Conservation (phyloP, 2,329 filamentous ascomycete genomes). For the Curvularia spicifera region DNA sequence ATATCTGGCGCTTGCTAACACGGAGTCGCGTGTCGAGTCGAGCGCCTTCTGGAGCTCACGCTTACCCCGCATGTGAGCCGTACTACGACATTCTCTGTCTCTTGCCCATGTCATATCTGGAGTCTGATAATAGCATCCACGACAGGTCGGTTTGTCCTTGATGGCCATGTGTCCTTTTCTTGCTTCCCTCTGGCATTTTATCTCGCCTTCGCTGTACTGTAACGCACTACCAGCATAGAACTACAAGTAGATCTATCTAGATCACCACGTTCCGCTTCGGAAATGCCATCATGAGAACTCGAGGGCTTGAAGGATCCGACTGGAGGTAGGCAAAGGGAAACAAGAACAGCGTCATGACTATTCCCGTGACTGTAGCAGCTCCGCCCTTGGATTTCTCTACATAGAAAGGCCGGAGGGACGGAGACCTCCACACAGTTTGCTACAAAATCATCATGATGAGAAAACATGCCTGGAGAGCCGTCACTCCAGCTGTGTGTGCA, state of each 20-base stretch:
- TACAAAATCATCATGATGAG: conserved; percentile 47
- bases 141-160: conserved; percentile 2
- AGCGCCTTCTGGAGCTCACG: not conserved
- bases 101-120: conserved; percentile 16
- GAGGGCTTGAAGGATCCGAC: conserved; percentile 28
- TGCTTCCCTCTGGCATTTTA: not conserved
- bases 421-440: conserved; percentile 48
- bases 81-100: conserved; percentile 10
- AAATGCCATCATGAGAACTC: conserved; percentile 33
- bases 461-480: conserved; percentile 53
- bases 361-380: conserved; percentile 54
- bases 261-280: conserved; percentile 26
- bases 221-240: conserved; percentile 16
- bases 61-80: not conserved
- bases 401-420: conserved; percentile 53
- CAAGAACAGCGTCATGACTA: conserved; percentile 49
- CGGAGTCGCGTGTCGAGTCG: not conserved
- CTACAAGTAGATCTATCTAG: conserved; percentile 28
- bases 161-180: not conserved
- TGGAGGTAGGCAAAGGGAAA: conserved; percentile 12
- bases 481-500: conserved; percentile 52
- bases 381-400: conserved; percentile 51
- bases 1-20: not conserved
- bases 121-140: conserved; percentile 16
- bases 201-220: not conserved